Percentiles rank a stretch among this genome's conserved stretches.
These are phyloP conservation scores for Leishmania tarentolae DNA, from an alignment of 208 protist species.

Conservation along the genomic window DNA sequence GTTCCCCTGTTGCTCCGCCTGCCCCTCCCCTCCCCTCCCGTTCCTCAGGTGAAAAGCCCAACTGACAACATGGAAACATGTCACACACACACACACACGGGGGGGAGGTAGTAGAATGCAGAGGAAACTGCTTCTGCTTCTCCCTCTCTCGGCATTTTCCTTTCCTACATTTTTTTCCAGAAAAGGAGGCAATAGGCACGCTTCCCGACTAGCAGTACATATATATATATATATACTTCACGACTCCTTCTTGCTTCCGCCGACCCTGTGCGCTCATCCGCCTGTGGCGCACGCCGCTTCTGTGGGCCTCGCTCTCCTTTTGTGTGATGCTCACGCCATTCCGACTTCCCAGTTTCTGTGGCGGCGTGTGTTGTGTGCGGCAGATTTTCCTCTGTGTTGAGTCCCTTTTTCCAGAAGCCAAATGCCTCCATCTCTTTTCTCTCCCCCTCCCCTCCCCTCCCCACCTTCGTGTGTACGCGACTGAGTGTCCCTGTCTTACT, in stretches of 20 bases:
- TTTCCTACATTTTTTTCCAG: neutral
- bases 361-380: too few species aligned
- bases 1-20: neutral
- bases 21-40: neutral
- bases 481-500: too few species aligned
- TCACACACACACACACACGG: neutral
- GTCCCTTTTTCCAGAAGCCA: too few species aligned
- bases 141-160: neutral
- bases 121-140: neutral
- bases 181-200: neutral
- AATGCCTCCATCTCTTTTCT: neutral
- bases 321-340: neutral
- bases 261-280: neutral
- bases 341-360: too few species aligned
- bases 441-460: too few species aligned
- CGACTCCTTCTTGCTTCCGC: neutral
- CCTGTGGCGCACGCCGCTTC: neutral
- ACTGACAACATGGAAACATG: neutral
- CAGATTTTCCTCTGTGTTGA: too few species aligned
- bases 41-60: neutral
- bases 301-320: slow-evolving; percentile 16
- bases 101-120: neutral
- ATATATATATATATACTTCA: too few species aligned
- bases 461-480: too few species aligned
- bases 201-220: neutral